Base-by-base conservation (phyloP, 2,329 filamentous ascomycete genomes). In the Phyllosticta citrichinensis region DNA sequence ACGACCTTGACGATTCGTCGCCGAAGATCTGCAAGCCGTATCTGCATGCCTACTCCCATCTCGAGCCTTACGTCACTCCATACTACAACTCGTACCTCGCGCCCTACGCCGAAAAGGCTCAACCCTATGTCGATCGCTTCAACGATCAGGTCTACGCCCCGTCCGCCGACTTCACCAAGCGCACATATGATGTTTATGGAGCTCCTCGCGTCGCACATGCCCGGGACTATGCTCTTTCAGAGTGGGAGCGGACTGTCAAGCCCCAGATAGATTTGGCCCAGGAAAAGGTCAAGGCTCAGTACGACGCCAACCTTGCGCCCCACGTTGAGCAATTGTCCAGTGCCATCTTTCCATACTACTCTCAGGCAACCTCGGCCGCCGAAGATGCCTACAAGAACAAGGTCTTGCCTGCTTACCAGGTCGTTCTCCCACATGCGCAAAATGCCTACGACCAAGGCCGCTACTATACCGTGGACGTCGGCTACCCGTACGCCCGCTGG, bases 1-100 rank as follows among this genome's bases (percentile, higher is more conserved):
- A 86, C 27, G 81, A 84, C 25, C 83, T 94, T 68, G 82, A 84
- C 67, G 83, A 87, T 25, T 76, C 80, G 30, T 89, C 90, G 1
- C 89, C 92, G 0, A 81, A 78, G 65, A 83, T 97, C 64, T 99
- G 94, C 82, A 87, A 87, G 69, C 87, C 89, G 10, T 97, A 97
- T 68, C 70, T 87, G 35, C 75, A 81, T 81, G 87, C 77, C 75
- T 85, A 76, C 67, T 85, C 78, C 77, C 86, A 80, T 62, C 77
- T 92, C 63, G 76, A 84, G 25, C 94, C 94, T 3, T 87, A 93
- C 72, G 69, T 95, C 33, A 81, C 87, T 67, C 93, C 92, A 2
- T 96, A 95, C 75, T 97, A 97, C 74, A 79, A 93, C 66, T 74
- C 83, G 62, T 96, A 97, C 69, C 87, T 89, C 24, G 88, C 87